These are phyloP conservation scores for Didymella sp. DNA, from an alignment of 2,329 filamentous ascomycete species.

Conservation along the genomic window DNA sequence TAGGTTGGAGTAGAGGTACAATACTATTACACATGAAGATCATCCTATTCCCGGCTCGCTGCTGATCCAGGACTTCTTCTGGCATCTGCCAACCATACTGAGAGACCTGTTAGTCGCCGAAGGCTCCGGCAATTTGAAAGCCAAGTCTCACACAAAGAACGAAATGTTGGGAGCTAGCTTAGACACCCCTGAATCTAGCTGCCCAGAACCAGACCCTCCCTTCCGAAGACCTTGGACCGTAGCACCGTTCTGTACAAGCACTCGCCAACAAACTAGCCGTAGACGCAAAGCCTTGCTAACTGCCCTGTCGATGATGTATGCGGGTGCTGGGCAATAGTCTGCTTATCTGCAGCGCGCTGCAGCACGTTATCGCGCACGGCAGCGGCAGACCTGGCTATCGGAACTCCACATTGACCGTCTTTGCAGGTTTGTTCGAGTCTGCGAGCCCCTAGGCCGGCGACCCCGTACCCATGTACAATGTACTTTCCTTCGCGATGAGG, in stretches of 20 bases:
- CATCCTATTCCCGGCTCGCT: not conserved
- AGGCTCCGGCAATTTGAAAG: not conserved
- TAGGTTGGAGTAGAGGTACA: conserved; percentile 15
- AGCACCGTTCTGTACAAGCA: conserved; percentile 11
- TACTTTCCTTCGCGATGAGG: conserved; percentile 11
- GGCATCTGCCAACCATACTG: conserved; percentile 1
- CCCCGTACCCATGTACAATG: not conserved
- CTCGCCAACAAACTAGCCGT: conserved; percentile 6
- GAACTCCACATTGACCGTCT: not conserved
- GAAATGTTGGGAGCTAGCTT: conserved; percentile 13
- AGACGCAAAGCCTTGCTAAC: conserved; percentile 5
- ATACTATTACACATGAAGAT: conserved; percentile 3
- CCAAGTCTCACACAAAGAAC: conserved; percentile 11
- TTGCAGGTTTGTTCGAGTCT: not conserved
- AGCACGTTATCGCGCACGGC: not conserved
- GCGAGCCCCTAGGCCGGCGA: not conserved
- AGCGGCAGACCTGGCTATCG: not conserved
- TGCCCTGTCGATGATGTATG: conserved; percentile 1
- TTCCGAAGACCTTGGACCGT: not conserved
- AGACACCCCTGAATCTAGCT: conserved; percentile 11
- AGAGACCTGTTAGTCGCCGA: not conserved
- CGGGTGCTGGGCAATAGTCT: conserved; percentile 10
- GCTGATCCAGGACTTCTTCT: not conserved
- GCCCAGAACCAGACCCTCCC: conserved; percentile 11
- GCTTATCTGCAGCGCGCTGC: conserved; percentile 12